Base-by-base conservation (phyloP, 805 yeast species). In the Kluyveromyces siamensis region DNA sequence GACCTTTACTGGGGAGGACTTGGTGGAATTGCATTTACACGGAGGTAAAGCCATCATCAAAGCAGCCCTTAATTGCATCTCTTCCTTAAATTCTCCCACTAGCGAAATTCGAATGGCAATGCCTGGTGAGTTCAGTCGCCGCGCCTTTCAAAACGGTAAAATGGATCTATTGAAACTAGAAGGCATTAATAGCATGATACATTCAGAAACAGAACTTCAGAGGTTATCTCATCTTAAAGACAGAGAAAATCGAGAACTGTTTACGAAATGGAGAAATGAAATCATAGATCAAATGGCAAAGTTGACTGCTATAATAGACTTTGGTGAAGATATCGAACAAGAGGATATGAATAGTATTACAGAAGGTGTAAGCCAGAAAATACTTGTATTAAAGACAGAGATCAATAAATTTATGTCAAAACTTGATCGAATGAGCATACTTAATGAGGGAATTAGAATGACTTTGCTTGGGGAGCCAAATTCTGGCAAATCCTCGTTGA, bases 121-220 rank as follows among this genome's bases (percentile, higher is more conserved):
- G 58, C 82, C 88, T 8, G 99, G 99, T 8, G 99, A 93, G 65
- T 93, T 93, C 59, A 84, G 96, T 0, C 73, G 72, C 56, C 74
- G 96, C 37, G 97, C 96, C 0, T 93, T 90, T 59, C 75, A 83
- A 48, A 91, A 90, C 63, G 86, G 90, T 0, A 72, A 84, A 45
- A 73, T 87, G 57, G 98, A 93, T 63, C 71, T 93, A 50, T 87
- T 97, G 0, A 88, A 90, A 60, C 78, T 87, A 8, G 99, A 93
- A 66, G 96, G 97, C 0, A 81, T 93, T 8, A 74, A 89, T 47
- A 95, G 86, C 43, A 68, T 90, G 61, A 87, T 93, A 39, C 90
- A 90, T 56, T 96, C 98, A 0, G 97, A 93, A 59, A 93, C 99
- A 0, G 98, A 91, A 62, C 67, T 80, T 7, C 96, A 93, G 60